Conservation (phyloP, 2,329 filamentous ascomycete species). For the Nothophaeocryptopus gaeumannii region DNA sequence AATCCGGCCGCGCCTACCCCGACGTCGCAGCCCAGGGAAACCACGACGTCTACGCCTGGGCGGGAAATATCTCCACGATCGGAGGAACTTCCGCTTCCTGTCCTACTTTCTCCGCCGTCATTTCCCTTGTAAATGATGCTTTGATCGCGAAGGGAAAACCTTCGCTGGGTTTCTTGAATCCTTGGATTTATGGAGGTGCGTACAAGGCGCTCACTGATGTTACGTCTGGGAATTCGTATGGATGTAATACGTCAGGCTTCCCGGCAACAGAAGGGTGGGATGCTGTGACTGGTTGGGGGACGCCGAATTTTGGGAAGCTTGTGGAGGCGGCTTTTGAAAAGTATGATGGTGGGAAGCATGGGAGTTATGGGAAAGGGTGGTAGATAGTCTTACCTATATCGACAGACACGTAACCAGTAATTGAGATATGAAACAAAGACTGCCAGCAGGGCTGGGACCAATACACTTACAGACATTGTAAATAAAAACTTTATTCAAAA, state of each 20-base stretch:
- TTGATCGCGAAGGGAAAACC: conserved; percentile 51
- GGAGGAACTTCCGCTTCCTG: conserved; percentile 56
- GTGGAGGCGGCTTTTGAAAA: conserved; percentile 27
- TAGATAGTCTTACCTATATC: too few relatives aligned
- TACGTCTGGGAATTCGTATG: conserved; percentile 35
- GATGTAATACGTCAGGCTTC: conserved; percentile 32
- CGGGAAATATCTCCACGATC: conserved; percentile 37
- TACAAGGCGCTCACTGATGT: conserved; percentile 51
- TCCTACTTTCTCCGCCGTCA: conserved; percentile 58
- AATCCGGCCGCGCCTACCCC: conserved; percentile 45
- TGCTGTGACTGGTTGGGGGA: conserved; percentile 29
- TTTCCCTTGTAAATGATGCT: conserved; percentile 63
- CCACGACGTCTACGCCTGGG: conserved; percentile 38
- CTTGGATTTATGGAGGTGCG: conserved; percentile 54
- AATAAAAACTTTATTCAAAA: too few relatives aligned
- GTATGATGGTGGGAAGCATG: background rate
- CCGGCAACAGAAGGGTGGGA: conserved; percentile 34
- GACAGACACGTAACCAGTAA: too few relatives aligned
- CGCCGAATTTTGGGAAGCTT: conserved; percentile 23
- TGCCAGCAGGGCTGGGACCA: too few relatives aligned
- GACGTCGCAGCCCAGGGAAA: conserved; percentile 46
- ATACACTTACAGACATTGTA: too few relatives aligned
- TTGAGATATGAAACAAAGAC: too few relatives aligned
- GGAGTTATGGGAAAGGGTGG: too few relatives aligned
- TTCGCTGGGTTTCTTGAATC: conserved; percentile 58